These are phyloP conservation scores for Lepidium didymum DNA, from an alignment of 345 rosid genomes.

Conservation along the genomic window DNA sequence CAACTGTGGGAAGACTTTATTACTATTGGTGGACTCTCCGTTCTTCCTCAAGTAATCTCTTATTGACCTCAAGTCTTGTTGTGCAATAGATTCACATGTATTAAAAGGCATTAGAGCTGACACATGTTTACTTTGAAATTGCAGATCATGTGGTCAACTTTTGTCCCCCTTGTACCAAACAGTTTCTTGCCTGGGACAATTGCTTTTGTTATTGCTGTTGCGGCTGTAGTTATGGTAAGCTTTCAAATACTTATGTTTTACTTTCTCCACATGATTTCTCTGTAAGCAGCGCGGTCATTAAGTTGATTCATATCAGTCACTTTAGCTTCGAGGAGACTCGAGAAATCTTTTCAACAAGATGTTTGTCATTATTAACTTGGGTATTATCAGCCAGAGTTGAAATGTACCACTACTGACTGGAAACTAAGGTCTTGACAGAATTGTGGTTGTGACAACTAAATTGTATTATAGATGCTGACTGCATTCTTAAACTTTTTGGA, in stretches of 20 bases:
- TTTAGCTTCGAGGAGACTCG: neutral
- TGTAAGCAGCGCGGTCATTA: neutral
- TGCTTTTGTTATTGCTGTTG: constrained; percentile 52
- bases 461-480: neutral
- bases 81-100: neutral
- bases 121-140: neutral
- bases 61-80: neutral
- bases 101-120: neutral
- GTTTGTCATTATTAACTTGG: neutral
- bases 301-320: neutral
- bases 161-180: constrained; percentile 66
- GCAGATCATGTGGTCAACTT: constrained; percentile 95
- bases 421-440: neutral
- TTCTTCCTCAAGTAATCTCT: constrained; percentile 66
- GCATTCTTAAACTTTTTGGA: neutral
- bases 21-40: constrained; percentile 67
- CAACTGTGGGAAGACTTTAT: constrained; percentile 77
- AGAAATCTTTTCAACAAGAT: neutral
- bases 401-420: neutral
- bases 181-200: constrained; percentile 59
- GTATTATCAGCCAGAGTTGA: neutral
- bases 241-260: constrained; percentile 6
- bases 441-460: neutral
- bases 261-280: neutral
- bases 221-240: constrained; percentile 73